A percentile compares a stretch with the other conserved stretches of the same genome.
Conservation (phyloP, 306 rosid genomes). For the Vicia villosa region DNA sequence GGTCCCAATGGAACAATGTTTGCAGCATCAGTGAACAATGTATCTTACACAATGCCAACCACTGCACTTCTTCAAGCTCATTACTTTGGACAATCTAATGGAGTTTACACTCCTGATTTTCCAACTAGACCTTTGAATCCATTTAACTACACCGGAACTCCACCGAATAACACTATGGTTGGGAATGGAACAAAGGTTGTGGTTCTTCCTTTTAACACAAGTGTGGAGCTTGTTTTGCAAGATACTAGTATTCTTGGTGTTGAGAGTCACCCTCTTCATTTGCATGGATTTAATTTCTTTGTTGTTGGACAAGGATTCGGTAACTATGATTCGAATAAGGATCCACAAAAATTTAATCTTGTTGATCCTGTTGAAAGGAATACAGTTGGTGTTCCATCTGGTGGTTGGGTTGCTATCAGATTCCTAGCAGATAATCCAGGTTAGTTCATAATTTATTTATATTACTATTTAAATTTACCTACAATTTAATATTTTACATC, state of each 20-base stretch:
- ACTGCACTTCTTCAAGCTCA: slow-evolving; percentile 66
- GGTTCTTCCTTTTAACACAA: slow-evolving; percentile 60
- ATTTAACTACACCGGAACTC: slow-evolving; percentile 59
- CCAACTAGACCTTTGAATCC: slow-evolving; percentile 47
- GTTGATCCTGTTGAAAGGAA: slow-evolving; percentile 66
- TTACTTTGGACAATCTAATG: slow-evolving; percentile 48
- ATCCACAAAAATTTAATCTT: slow-evolving; percentile 53
- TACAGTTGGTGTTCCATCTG: slow-evolving; percentile 63
- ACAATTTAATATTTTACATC: not conserved
- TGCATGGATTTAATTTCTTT: slow-evolving; percentile 73
- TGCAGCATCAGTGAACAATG: slow-evolving; percentile 70
- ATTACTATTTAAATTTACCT: not conserved
- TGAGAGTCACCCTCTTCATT: slow-evolving; percentile 70
- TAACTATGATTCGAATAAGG: slow-evolving; percentile 55
- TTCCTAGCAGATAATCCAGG: slow-evolving; percentile 77
- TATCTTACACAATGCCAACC: slow-evolving; percentile 55
- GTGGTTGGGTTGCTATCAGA: slow-evolving; percentile 70
- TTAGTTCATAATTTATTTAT: slow-evolving; percentile 10
- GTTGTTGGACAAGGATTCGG: slow-evolving; percentile 76
- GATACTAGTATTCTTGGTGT: slow-evolving; percentile 65
- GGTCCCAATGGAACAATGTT: slow-evolving; percentile 76
- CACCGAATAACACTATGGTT: slow-evolving; percentile 65
- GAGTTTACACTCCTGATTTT: slow-evolving; percentile 48
- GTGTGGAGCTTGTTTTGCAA: slow-evolving; percentile 60
- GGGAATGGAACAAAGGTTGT: slow-evolving; percentile 61